These are phyloP conservation scores for Tuber brumale DNA, from an alignment of 495 filamentous ascomycete species.

Conservation along the genomic window DNA sequence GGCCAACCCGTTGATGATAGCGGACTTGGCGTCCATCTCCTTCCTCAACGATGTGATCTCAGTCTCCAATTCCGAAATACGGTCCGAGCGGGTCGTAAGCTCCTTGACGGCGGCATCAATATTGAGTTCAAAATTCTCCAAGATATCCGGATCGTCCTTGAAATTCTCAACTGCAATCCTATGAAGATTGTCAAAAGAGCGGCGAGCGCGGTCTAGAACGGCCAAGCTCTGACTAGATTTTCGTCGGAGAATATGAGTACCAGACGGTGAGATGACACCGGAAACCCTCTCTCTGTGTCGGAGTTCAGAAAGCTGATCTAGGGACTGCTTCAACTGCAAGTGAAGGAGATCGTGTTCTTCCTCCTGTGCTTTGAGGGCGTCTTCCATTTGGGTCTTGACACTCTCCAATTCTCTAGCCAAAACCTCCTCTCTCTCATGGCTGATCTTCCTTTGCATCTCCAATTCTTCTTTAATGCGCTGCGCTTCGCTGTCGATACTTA, in stretches of 20 bases:
- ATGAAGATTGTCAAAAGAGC: constrained; percentile 81
- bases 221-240: constrained; percentile 91
- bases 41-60: constrained; percentile 78
- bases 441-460: constrained; percentile 36
- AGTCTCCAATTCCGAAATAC: constrained; percentile 78
- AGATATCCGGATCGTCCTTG: constrained; percentile 67
- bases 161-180: constrained; percentile 83
- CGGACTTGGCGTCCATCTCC: constrained; percentile 93
- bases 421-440: constrained; percentile 39
- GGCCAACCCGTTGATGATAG: constrained; percentile 88
- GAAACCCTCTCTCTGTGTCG: constrained; percentile 66
- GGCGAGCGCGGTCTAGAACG: constrained; percentile 82
- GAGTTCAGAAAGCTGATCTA: constrained; percentile 80
- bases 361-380: constrained; percentile 61
- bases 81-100: constrained; percentile 75
- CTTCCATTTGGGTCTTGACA: constrained; percentile 67
- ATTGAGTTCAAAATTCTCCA: constrained; percentile 90
- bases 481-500: constrained; percentile 29
- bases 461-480: constrained; percentile 40
- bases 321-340: constrained; percentile 68
- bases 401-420: constrained; percentile 61
- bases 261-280: constrained; percentile 59
- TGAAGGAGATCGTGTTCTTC: constrained; percentile 76
- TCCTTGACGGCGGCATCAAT: constrained; percentile 90
- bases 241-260: constrained; percentile 70